Percentiles rank a stretch among this genome's conserved stretches.
Conservation (phyloP, 768 basidiomycete genomes). For the Trametes sanguinea region DNA sequence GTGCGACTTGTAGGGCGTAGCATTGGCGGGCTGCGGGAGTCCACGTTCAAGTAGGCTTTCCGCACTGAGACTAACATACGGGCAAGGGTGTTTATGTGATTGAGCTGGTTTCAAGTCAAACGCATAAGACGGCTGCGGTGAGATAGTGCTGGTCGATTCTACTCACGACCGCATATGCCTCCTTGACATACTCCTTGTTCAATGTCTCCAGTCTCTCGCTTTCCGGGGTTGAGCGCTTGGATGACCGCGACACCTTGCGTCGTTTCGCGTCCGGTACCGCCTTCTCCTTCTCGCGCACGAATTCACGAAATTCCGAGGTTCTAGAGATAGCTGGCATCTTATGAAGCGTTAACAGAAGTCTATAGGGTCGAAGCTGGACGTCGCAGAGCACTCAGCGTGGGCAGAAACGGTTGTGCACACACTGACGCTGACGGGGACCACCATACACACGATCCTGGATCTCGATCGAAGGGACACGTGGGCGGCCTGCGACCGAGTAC, state of each 20-base stretch:
- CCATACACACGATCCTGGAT: not conserved
- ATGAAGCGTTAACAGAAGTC: not conserved
- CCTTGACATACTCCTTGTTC: slow-evolving; percentile 68
- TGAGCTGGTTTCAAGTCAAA: slow-evolving; percentile 49
- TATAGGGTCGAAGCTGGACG: not conserved
- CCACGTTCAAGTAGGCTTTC: slow-evolving; percentile 84
- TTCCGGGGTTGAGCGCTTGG: slow-evolving; percentile 33
- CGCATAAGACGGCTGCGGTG: too few relatives aligned
- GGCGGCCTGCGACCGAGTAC: slow-evolving; percentile 21
- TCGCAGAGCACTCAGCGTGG: not conserved
- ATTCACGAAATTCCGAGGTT: slow-evolving; percentile 61
- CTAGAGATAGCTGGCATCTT: slow-evolving; percentile 60
- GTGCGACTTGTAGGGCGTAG: slow-evolving; percentile 52
- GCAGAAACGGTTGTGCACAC: not conserved
- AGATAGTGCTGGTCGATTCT: slow-evolving; percentile 1
- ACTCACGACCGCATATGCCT: slow-evolving; percentile 71
- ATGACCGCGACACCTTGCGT: slow-evolving; percentile 43
- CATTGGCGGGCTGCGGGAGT: slow-evolving; percentile 55
- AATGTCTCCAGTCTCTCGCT: slow-evolving; percentile 42
- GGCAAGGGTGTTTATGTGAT: slow-evolving; percentile 68
- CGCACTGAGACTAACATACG: slow-evolving; percentile 77
- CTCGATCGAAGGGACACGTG: slow-evolving; percentile 11
- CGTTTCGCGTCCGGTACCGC: slow-evolving; percentile 49
- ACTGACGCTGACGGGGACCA: not conserved
- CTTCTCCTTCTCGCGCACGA: slow-evolving; percentile 50